Conservation (phyloP, 208 protist species). For the Sergeia podlipaevii region DNA sequence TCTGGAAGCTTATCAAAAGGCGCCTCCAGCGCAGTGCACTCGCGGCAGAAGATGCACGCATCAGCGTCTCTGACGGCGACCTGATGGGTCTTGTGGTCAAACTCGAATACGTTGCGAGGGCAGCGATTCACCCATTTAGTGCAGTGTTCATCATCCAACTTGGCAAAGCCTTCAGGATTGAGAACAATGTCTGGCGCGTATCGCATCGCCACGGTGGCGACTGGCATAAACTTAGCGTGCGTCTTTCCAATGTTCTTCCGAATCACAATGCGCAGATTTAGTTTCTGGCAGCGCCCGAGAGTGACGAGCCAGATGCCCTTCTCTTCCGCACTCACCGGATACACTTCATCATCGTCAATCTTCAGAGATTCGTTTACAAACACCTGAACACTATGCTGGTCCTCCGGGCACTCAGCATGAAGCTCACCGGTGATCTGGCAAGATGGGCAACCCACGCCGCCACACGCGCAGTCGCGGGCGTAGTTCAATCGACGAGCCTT, state of each 20-base stretch:
- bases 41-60: slow-evolving; percentile 92
- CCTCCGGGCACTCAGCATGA: slow-evolving; percentile 64
- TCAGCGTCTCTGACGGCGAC: slow-evolving; percentile 68
- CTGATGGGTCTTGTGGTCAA: slow-evolving; percentile 50
- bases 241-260: slow-evolving; percentile 97
- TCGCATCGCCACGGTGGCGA: slow-evolving; percentile 91
- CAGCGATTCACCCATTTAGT: slow-evolving; percentile 86
- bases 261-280: slow-evolving; percentile 79
- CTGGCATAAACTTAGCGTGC: slow-evolving; percentile 98
- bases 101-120: slow-evolving; percentile 86
- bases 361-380: slow-evolving; percentile 75
- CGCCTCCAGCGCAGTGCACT: slow-evolving; percentile 85
- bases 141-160: slow-evolving; percentile 63
- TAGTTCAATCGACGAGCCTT: slow-evolving; percentile 84
- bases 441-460: slow-evolving; percentile 64
- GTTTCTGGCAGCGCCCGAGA: slow-evolving; percentile 78
- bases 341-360: slow-evolving; percentile 75
- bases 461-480: slow-evolving; percentile 81
- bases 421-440: slow-evolving; percentile 89
- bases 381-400: slow-evolving; percentile 77
- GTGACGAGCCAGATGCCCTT: slow-evolving; percentile 86
- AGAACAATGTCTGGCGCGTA: slow-evolving; percentile 92
- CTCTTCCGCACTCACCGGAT: slow-evolving; percentile 79
- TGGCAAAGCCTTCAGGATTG: slow-evolving; percentile 82
- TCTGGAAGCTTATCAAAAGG: slow-evolving; percentile 73